These are phyloP conservation scores for Kodamaea derodonti DNA, from an alignment of 1,139 yeast genomes.

Conservation along the genomic window DNA sequence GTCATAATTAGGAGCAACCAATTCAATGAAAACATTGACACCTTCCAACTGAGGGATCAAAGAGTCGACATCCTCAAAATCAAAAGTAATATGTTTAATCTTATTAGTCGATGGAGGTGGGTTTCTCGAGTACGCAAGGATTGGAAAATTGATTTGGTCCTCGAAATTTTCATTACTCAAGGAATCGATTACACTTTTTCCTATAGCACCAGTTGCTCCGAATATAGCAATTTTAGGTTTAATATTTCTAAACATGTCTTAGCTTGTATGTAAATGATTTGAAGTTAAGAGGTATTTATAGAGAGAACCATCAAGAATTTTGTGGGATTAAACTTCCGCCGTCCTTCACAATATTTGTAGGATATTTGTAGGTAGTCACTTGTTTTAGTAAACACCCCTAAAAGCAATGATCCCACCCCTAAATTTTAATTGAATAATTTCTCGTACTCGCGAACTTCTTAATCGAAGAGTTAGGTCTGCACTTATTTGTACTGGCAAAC, in stretches of 20 bases:
- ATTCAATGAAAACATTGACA: conserved; percentile 49
- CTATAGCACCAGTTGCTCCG: conserved; percentile 53
- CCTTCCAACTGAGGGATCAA: conserved; percentile 38
- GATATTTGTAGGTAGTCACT: no score
- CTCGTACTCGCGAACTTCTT: no score
- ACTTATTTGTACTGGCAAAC: no score
- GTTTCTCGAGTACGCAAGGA: conserved; percentile 48
- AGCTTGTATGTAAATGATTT: background rate
- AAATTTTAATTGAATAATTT: no score
- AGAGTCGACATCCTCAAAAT: conserved; percentile 16
- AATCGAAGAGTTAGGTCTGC: no score
- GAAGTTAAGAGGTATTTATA: background rate
- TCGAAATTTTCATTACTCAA: conserved; percentile 40
- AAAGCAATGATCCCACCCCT: background rate
- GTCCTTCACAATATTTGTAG: no score
- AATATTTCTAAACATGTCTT: background rate
- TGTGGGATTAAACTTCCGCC: background rate
- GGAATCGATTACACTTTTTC: conserved; percentile 44
- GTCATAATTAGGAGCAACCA: conserved; percentile 27
- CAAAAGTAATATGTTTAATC: conserved; percentile 37
- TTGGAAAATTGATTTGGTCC: conserved; percentile 43
- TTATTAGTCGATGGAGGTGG: conserved; percentile 31
- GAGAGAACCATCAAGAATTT: no score
- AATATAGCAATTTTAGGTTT: conserved; percentile 39
- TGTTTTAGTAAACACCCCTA: background rate